Conservation (phyloP, 495 filamentous ascomycete genomes). For the Pseudotulostoma volvatum region DNA sequence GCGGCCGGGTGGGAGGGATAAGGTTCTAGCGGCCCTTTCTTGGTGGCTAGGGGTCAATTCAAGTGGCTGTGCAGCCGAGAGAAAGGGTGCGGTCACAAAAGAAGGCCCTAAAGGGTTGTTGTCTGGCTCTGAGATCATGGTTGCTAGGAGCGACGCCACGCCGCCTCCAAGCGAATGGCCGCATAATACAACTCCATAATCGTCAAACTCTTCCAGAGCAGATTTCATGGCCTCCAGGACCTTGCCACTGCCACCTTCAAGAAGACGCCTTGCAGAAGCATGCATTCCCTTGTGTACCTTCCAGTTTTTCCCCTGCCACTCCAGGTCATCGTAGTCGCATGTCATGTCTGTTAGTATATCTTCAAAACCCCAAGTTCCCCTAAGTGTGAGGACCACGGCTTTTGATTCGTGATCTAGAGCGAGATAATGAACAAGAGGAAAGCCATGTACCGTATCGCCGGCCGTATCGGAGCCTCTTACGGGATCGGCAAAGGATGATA, state of each 20-base stretch:
- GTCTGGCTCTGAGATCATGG: slow-evolving; percentile 51
- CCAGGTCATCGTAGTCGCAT: slow-evolving; percentile 61
- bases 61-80: slow-evolving; percentile 19
- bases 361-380: slow-evolving; percentile 66
- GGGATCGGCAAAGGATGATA: slow-evolving; percentile 63
- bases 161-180: slow-evolving; percentile 66
- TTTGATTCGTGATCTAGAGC: slow-evolving; percentile 63
- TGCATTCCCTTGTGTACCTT: slow-evolving; percentile 75
- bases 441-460: slow-evolving; percentile 54
- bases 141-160: slow-evolving; percentile 56
- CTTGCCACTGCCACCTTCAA: slow-evolving; percentile 45
- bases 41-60: slow-evolving; percentile 21
- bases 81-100: slow-evolving; percentile 33
- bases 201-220: slow-evolving; percentile 52
- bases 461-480: slow-evolving; percentile 56
- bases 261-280: slow-evolving; percentile 52
- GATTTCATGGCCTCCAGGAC: slow-evolving; percentile 52
- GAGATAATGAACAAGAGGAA: slow-evolving; percentile 66
- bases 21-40: slow-evolving; percentile 10
- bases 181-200: slow-evolving; percentile 61
- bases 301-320: slow-evolving; percentile 49
- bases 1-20: slow-evolving; percentile 45
- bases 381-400: slow-evolving; percentile 58
- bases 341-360: slow-evolving; percentile 70
- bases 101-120: slow-evolving; percentile 34